Base-by-base conservation (phyloP, 176 grass and related monocot genomes). In the Microstegium vimineum region DNA sequence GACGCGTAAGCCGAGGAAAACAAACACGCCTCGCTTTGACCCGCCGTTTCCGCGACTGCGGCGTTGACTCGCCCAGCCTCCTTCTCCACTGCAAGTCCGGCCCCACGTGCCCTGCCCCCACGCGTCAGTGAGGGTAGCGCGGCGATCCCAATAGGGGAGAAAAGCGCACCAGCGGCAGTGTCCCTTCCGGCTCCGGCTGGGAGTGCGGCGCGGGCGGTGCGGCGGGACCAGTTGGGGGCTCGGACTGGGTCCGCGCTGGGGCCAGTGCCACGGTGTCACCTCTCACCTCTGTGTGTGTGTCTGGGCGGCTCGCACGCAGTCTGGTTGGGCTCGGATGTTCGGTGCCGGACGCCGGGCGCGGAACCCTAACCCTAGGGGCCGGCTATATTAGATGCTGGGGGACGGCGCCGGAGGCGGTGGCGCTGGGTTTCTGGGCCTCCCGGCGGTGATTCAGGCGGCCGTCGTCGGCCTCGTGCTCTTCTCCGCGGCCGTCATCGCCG, bases 361-460 rank as follows among this genome's bases (percentile, higher is more conserved):
- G 71, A 87, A 91, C 85, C 85, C 75, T 75, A 85, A 76, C 83
- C 73, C 86, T 87, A 87, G 77, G 82, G 56, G 1, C 51, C 45
- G 75, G 67, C 43, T 77, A 49, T 81, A 81, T 86, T 91, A 94
- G 92, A 94, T 94, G 92, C 94, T 86, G 79, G 81, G 86, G 36
- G 74, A 28, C 17, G 78, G 78, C 62, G 34, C 34, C 82, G 74
- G 70, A 38, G 77, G 22, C 5, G 85, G 62, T 10, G 69, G 74
- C 68, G 56, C 76, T 74, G 69, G 91, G 88, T 22, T n/a, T n/a
- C 66, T 94, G 81, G 95, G 91, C 71, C 74, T 92, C 60, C 85
- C 87, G 82, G 68, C 90, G 82, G 83, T 91, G 87, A 84, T 95
- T 5, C 88, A 91, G 81, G 66, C 90, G 41, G 96, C 74, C 56